Evolutionary conservation across 2,329 filamentous ascomycete species (phyloP).

Genomic region (Sclerotinia minor): DNA sequence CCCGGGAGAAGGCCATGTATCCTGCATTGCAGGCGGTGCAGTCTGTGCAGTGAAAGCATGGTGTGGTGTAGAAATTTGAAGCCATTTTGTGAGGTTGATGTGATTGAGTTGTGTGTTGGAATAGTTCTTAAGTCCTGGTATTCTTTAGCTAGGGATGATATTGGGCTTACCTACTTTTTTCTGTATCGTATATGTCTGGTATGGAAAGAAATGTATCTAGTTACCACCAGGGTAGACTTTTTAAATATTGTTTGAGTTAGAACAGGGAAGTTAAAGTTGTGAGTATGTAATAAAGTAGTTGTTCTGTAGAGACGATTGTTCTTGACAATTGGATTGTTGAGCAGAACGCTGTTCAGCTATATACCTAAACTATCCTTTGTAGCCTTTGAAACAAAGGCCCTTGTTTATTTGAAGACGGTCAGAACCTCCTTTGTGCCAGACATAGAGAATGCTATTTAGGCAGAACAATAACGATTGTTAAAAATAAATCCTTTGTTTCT

Average conservation of each 20-base stretch:
- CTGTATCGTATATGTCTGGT: not conserved
- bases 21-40: not conserved
- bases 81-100: not conserved
- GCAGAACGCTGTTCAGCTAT: not conserved
- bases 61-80: not conserved
- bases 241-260: not conserved
- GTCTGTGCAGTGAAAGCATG: not conserved
- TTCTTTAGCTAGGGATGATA: not conserved
- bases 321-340: slow-evolving; percentile 17
- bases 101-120: not conserved
- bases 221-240: slow-evolving; percentile 18
- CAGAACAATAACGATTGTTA: not conserved
- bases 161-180: slow-evolving; percentile 4
- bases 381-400: not conserved
- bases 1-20: not conserved
- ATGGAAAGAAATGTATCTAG: not conserved
- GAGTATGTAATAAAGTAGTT: not conserved
- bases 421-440: not conserved
- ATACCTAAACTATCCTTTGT: slow-evolving; percentile 7
- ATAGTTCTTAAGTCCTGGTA: not conserved
- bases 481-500: not conserved
- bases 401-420: too few species aligned
- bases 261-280: not conserved
- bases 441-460: not conserved
- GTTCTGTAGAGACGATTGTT: slow-evolving; percentile 3